These are phyloP conservation scores for Luffa aegyptiaca DNA, from an alignment of 306 rosid species.

Conservation along the genomic window DNA sequence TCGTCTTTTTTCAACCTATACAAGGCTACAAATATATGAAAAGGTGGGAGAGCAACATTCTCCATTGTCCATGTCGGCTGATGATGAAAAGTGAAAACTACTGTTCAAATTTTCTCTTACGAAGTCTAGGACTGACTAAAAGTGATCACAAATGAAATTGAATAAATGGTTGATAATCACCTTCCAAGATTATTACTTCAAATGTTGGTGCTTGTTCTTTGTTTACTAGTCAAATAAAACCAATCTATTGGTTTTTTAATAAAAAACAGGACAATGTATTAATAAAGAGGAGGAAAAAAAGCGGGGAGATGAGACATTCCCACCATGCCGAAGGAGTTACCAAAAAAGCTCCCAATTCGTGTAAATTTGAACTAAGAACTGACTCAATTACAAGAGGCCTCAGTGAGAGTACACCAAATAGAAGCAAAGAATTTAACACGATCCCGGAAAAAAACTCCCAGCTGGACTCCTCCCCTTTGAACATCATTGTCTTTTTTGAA, in stretches of 20 bases:
- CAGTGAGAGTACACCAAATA: neutral
- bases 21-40: constrained; percentile 8
- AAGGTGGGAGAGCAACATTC: neutral
- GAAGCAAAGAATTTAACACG: neutral
- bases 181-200: neutral
- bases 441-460: neutral
- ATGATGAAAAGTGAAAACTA: neutral
- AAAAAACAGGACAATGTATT: neutral
- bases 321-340: neutral
- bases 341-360: neutral
- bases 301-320: neutral
- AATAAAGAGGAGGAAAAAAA: neutral
- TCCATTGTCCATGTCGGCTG: neutral
- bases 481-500: too few species aligned
- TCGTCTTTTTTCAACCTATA: constrained; percentile 81
- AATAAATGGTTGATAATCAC: neutral
- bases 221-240: neutral
- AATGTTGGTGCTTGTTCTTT: neutral
- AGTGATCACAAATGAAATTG: neutral
- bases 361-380: neutral
- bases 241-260: neutral
- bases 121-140: neutral
- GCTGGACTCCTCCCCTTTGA: neutral
- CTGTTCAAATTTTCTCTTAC: neutral
- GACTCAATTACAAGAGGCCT: neutral